Base-by-base conservation (phyloP, 371 early-diverging fungal species). In the Syncephalis plumigaleata region DNA sequence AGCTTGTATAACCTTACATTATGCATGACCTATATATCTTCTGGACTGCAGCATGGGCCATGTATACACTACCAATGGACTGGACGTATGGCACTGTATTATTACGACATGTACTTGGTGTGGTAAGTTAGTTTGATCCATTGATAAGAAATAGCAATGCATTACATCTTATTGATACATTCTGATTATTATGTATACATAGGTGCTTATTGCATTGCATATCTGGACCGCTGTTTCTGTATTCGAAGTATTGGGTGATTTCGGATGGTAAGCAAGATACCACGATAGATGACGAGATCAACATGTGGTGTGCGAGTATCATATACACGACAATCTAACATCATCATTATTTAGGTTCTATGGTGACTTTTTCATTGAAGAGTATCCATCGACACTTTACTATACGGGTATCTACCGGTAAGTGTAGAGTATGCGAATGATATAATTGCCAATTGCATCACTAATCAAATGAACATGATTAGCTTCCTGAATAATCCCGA, bases 401-500 rank as follows among this genome's bases (percentile, higher is more conserved):
- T 84, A 87, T 57, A 83, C 76, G 15, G 90, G 90, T 17, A 78
- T 88, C 42, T 90, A 87, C 63, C 71, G 82, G 60, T 81, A 75
- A 31, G 31, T 31, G n/a, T n/a, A n/a, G n/a, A n/a, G n/a, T n/a
- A n/a, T n/a, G n/a, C n/a, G n/a, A n/a, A n/a, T n/a, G n/a, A n/a
- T n/a, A n/a, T 50, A 44, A 42, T 20, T 3, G 36, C 9, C 15
- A 13, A n/a, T 50, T 48, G 17, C 9, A 40, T 57, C 18, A 50
- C 53, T 39, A 16, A 15, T 22, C 46, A 51, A 48, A 8, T 50
- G 51, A 24, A 44, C 25, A 7, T 31, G 11, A 7, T 31, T 51
- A 69, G 81, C 53, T 81, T 72, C 45, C 69, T 90, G 22, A 91
- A 90, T 57, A 87, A 88, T 55, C 91, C 91, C 1, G 90, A 90